Percentiles rank a stretch among this genome's conserved stretches.
Conservation (phyloP, 1,139 yeast genomes). For the Tardiomyces depauwii region DNA sequence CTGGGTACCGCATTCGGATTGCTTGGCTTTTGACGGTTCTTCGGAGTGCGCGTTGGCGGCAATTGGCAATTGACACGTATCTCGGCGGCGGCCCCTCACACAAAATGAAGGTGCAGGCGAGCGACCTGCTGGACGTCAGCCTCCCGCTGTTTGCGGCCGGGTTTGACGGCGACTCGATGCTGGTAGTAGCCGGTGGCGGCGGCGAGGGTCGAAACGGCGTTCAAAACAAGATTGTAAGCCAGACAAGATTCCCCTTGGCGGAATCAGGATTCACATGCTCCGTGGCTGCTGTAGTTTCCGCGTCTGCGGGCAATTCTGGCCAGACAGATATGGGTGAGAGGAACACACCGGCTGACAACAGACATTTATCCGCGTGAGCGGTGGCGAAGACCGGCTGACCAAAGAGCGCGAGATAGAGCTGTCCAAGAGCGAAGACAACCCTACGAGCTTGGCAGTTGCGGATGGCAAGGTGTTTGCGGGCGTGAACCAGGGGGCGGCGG, state of each 20-base stretch:
- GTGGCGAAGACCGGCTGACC: background rate
- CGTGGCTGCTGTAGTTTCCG: too few relatives aligned
- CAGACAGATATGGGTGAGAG: too few relatives aligned
- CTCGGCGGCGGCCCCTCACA: too few relatives aligned
- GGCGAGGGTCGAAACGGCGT: constrained; percentile 88
- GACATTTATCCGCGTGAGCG: background rate
- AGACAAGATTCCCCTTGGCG: too few relatives aligned
- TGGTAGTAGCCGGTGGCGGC: constrained; percentile 86
- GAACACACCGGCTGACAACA: background rate
- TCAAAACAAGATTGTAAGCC: constrained; percentile 50
- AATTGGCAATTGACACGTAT: too few relatives aligned
- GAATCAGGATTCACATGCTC: too few relatives aligned
- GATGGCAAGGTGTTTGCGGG: constrained; percentile 9
- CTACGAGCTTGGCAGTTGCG: constrained; percentile 22
- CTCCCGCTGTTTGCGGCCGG: constrained; percentile 77
- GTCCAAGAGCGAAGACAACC: constrained; percentile 21
- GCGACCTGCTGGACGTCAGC: constrained; percentile 33
- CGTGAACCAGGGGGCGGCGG: constrained; percentile 38
- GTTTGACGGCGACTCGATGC: constrained; percentile 49
- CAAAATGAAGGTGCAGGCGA: background rate
- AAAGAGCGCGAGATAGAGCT: constrained; percentile 6
- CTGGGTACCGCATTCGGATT: too few relatives aligned
- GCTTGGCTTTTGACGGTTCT: too few relatives aligned
- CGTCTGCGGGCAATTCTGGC: too few relatives aligned
- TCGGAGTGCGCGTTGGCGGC: too few relatives aligned